Percentiles rank a stretch among this genome's conserved stretches.
Conservation (phyloP, 495 filamentous ascomycete genomes). For the Podospora anserina region DNA sequence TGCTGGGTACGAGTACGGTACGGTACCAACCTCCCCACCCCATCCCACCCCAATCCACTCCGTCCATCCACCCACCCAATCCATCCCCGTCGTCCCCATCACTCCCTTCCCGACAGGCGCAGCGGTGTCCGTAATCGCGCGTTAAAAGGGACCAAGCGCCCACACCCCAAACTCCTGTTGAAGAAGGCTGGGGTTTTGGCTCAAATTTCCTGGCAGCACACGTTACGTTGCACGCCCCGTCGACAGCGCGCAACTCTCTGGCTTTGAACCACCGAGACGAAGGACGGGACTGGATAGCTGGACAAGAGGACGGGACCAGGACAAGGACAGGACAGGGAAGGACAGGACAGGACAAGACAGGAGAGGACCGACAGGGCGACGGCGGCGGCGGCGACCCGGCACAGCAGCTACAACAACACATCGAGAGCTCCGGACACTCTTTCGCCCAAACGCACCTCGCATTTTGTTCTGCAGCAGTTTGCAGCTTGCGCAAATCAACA, state of each 20-base stretch:
- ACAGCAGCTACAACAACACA: not conserved
- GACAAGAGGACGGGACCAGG: too few species aligned
- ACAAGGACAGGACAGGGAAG: not conserved
- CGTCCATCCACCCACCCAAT: too few species aligned
- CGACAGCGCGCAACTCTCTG: not conserved
- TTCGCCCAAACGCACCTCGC: not conserved
- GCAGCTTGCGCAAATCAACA: constrained; percentile 17
- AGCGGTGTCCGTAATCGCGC: constrained; percentile 44
- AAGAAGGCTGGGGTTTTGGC: constrained; percentile 12
- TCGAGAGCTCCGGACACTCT: constrained; percentile 7
- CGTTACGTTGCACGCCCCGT: not conserved
- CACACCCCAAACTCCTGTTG: constrained; percentile 9
- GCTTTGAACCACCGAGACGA: not conserved
- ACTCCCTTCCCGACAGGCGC: constrained; percentile 36
- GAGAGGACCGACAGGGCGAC: not conserved
- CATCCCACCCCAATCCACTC: constrained; percentile 3
- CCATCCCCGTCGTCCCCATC: not conserved
- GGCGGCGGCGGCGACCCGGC: not conserved
- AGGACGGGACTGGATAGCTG: too few species aligned
- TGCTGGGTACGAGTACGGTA: constrained; percentile 1
- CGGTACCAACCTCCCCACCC: not conserved
- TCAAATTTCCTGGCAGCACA: constrained; percentile 6
- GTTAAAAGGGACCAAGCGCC: constrained; percentile 37
- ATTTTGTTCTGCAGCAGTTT: constrained; percentile 11
- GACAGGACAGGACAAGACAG: not conserved